Evolutionary conservation across 805 yeast genomes (phyloP), one percentile per base, ranked within the genome.

Genomic region (Ogataea paraovalis): DNA sequence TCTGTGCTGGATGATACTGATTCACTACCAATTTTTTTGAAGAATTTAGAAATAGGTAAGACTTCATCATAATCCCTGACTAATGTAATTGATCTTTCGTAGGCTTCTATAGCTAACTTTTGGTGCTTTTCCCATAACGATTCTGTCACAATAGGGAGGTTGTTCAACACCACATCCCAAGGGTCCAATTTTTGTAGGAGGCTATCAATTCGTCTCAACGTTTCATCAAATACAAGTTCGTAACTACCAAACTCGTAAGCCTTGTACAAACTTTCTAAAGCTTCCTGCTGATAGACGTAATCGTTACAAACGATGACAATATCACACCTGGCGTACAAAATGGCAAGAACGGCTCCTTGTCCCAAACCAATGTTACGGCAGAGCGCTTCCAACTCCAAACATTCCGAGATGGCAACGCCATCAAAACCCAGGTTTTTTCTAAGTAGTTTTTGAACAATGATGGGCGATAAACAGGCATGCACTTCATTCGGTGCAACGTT

Each of bases 301-400:
- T 79, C 79, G 53, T 79, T 82, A 58, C 86, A 81, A 20, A 81
- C 82, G 72, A 81, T 70, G 9, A 81, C 78, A 50, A 81, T 65
- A 59, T 81, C 86, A 62, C 86, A 81, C 4, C 85, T 82, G 7
- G 85, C 86, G 43, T 73, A 72, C 7, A 56, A 39, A n/a, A 80
- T 65, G 2, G 85, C 82, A 56, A 79, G 68, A 7, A 79, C 74
- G 0, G 80, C 82, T 9, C 85, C 86, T 60, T 81, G 86, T n/a
- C 82, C 80, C 33, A 81, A 68, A 4, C 86, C 86, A 43, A 80
- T 75, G n/a, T 79, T 77, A 46, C 78, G 81, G 59, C 78, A 78
- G 21, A 81, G 64, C 1, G 84, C 79, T 48, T 80, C 85, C 78
- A 81, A 72, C 57, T 80, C 84, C 42, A 81, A 64, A 54, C 86